phyloP scores from a whole-genome alignment of 2,329 filamentous ascomycete genomes.

The Periconia sp. region DNA sequence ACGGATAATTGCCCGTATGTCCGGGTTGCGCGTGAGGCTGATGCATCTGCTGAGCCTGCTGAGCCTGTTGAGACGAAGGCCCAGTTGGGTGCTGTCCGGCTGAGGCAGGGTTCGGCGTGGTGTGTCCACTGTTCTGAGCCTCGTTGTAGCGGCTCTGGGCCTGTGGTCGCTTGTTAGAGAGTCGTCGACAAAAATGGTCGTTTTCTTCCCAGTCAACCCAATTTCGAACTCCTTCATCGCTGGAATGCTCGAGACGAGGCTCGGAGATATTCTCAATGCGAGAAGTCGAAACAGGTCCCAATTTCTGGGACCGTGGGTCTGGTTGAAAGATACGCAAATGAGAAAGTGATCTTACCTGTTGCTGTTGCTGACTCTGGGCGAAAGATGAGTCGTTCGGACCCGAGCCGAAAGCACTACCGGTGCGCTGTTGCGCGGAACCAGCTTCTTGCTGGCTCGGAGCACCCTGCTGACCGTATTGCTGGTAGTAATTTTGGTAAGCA shows the following conservation, averaged over 20 bases:
- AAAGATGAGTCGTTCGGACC: constrained; percentile 65
- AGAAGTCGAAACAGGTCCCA: not conserved
- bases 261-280: constrained; percentile 1
- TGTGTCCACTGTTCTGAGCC: constrained; percentile 84
- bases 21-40: constrained; percentile 57
- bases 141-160: constrained; percentile 76
- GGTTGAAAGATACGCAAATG: constrained; percentile 1
- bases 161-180: constrained; percentile 30
- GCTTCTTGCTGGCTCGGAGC: constrained; percentile 71
- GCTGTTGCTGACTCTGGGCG: constrained; percentile 68
- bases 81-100: constrained; percentile 59
- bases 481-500: constrained; percentile 74
- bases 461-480: constrained; percentile 58
- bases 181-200: constrained; percentile 1
- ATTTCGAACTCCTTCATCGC: constrained; percentile 1
- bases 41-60: constrained; percentile 51
- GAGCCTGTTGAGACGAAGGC: constrained; percentile 52
- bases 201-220: constrained; percentile 7
- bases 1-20: constrained; percentile 47
- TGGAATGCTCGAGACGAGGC: constrained; percentile 7
- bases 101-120: constrained; percentile 81
- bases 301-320: not conserved
- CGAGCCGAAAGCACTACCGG: constrained; percentile 75
- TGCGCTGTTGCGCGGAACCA: constrained; percentile 73
- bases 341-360: constrained; percentile 51